Percentiles rank a stretch among this genome's conserved stretches.
phyloP scores from a whole-genome alignment of 305 asterid genomes.

The Fraxinus baroniana region DNA sequence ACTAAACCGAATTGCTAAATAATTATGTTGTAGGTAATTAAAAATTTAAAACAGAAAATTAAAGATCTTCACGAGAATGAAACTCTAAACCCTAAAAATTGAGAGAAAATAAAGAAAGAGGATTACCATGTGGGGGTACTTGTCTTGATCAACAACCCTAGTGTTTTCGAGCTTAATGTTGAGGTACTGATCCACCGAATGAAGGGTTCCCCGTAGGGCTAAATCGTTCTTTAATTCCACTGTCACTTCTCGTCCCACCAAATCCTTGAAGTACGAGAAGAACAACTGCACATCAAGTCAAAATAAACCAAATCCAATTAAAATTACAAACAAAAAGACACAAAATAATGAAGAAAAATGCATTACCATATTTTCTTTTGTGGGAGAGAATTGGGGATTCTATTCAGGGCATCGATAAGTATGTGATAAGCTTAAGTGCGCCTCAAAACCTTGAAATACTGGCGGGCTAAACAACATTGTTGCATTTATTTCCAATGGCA shows the following conservation, averaged over 20 bases:
- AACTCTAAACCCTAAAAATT: constrained; percentile 17
- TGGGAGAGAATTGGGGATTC: neutral
- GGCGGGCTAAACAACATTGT: neutral
- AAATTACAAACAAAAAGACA: neutral
- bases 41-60: neutral
- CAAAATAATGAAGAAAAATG: constrained; percentile 6
- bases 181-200: constrained; percentile 97
- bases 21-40: neutral
- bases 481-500: neutral
- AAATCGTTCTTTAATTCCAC: constrained; percentile 97
- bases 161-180: constrained; percentile 95
- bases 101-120: constrained; percentile 2
- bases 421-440: neutral
- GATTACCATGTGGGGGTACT: constrained; percentile 91
- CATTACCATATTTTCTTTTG: constrained; percentile 29
- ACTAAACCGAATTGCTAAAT: neutral
- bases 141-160: constrained; percentile 94
- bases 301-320: constrained; percentile 5
- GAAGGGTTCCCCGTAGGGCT: constrained; percentile 90
- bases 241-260: constrained; percentile 97
- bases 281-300: constrained; percentile 61
- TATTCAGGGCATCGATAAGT: neutral
- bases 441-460: neutral
- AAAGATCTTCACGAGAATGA: neutral
- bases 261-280: constrained; percentile 96